Conservation (phyloP, 78 protist genomes). For the Carpediemonas membranifera region DNA sequence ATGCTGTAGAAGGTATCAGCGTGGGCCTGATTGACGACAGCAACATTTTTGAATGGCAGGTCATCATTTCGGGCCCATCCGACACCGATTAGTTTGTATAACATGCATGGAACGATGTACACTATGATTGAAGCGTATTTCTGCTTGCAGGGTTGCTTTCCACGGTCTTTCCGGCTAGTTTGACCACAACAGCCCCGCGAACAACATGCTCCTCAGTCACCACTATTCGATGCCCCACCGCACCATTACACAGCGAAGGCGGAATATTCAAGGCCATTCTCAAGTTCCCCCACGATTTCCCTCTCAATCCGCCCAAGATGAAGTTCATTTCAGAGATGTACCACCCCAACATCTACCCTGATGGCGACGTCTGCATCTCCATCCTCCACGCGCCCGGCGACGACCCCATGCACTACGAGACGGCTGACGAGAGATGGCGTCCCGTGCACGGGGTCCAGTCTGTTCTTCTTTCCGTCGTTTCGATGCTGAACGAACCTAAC, state of each 20-base stretch:
- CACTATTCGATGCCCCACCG: background rate
- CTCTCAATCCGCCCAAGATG: conserved; percentile 76
- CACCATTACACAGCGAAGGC: conserved; percentile 27
- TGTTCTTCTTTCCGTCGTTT: conserved; percentile 63
- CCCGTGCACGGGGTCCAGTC: conserved; percentile 61
- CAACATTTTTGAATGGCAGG: conserved; percentile 73
- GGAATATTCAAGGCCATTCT: conserved; percentile 65
- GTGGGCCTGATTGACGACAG: conserved; percentile 78
- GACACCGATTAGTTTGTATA: conserved; percentile 52
- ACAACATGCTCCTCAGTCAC: background rate
- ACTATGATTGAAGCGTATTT: no score
- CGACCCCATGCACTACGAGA: conserved; percentile 75
- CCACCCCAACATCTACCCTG: conserved; percentile 75
- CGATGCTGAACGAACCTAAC: conserved; percentile 76
- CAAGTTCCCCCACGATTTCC: conserved; percentile 60
- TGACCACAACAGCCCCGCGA: background rate
- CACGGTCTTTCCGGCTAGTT: background rate
- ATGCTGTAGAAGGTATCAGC: conserved; percentile 75
- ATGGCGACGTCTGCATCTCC: conserved; percentile 84
- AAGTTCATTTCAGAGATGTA: conserved; percentile 58
- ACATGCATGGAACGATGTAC: no score
- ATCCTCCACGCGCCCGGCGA: conserved; percentile 89
- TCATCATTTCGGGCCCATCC: conserved; percentile 73
- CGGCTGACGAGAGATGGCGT: conserved; percentile 64
- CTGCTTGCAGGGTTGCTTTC: background rate